Base-by-base conservation (phyloP, 2,329 filamentous ascomycete genomes). In the Allantophomopsis cytisporea region DNA sequence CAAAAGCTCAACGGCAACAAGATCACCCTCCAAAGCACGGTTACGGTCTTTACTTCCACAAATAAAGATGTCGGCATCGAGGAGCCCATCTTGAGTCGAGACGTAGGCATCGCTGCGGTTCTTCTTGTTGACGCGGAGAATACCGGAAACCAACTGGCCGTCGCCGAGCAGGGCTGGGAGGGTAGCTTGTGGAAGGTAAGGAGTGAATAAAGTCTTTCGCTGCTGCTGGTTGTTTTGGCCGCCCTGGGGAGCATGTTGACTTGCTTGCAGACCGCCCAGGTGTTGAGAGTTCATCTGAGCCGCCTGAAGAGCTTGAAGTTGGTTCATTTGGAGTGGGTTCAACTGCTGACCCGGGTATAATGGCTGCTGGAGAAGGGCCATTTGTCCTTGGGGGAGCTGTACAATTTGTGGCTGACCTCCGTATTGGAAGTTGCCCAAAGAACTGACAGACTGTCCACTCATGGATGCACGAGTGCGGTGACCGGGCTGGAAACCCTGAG, bases 1-100 rank as follows among this genome's bases (percentile, higher is more conserved):
- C 38, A 98, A 77, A 36, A 98, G 78, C 63, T 98, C 91, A 39
- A 98, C 78, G 23, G 91, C 91, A 42, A 98, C 91, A 40, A 94
- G 73, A 58, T 98, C 91, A 43, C 91, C 91, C 60, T 98, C 91
- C 30, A 98, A 73, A 40, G 91, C 91, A 61, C 91, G 83, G 60
- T 98, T 98, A 50, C 91, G 83, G 59, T 98, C 91, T 62, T 98
- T 98, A 71, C 89, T 96, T 58, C 91, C 91, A 58, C 91, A 98
- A 54, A 98, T 98, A 63, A 98, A 98, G 56, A 98, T 98, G 58
- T 98, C 91, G 34, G 91, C 89, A 61, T 96, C 91, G 36, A 98
- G 72, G 43, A 82, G 65, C 36, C 77, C 77, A 57, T 98, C 91
- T 44, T 83, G 79, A 11, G 87, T 94, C 10, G 91, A 91, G 40